Percentiles rank a stretch among this genome's conserved stretches.
phyloP scores from a whole-genome alignment of 768 basidiomycete species.

The Boletus edulis region DNA sequence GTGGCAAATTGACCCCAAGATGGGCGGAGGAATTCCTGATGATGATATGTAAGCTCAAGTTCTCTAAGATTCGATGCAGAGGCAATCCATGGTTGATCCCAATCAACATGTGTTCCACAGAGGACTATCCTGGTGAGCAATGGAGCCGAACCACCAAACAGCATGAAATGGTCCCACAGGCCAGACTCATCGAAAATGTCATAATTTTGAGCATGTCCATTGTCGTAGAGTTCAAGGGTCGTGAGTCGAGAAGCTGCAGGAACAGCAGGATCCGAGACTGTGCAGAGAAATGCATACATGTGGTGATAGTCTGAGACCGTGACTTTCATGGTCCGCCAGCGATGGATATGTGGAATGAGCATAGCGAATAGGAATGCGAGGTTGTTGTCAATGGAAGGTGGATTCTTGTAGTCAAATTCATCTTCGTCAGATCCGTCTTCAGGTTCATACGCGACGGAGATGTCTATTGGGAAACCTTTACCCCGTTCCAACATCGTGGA shows the following conservation, averaged over 20 bases:
- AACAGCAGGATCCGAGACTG: constrained; percentile 37
- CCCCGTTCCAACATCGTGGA: no score
- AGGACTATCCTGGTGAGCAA: constrained; percentile 46
- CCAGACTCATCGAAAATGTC: neutral
- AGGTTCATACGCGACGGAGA: constrained; percentile 39
- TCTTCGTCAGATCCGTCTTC: no score
- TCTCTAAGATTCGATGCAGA: constrained; percentile 37
- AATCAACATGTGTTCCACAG: constrained; percentile 72
- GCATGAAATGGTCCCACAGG: constrained; percentile 39
- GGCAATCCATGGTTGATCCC: constrained; percentile 43
- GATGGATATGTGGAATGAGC: constrained; percentile 49
- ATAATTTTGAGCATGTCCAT: constrained; percentile 28
- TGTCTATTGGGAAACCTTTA: no score
- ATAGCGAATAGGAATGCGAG: constrained; percentile 30
- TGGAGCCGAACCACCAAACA: constrained; percentile 55
- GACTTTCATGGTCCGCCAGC: constrained; percentile 54
- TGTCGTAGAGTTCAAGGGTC: constrained; percentile 53
- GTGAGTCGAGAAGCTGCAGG: constrained; percentile 54
- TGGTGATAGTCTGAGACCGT: constrained; percentile 43
- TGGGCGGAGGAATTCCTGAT: constrained; percentile 58
- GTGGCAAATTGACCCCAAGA: constrained; percentile 49
- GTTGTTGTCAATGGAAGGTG: constrained; percentile 5
- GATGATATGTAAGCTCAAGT: constrained; percentile 62
- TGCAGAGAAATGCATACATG: constrained; percentile 42
- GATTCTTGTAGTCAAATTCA: no score